Evolutionary conservation across 169 alveolate species (phyloP), one percentile per base, ranked within the genome.

Genomic region (Perkinsus olseni): DNA sequence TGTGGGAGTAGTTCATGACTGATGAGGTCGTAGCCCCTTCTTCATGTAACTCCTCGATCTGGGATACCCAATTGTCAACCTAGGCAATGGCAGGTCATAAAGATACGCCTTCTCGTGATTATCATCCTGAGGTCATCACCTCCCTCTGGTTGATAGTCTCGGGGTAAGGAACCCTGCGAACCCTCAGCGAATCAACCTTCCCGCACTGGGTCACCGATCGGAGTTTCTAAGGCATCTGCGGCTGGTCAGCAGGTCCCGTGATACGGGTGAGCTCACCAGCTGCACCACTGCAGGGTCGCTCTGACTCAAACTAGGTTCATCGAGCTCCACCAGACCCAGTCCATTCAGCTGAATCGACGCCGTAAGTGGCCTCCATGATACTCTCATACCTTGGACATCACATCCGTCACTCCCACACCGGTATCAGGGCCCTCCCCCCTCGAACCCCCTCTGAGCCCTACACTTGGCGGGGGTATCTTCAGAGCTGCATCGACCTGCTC

Each of bases 211-310:
- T 38, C 10, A 39, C 0, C 13, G 92, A 37, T 3, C 92, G 92
- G 40, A 91, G 96, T 93, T 96, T 96, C 82, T 62, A 24, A 62
- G 37, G 17, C 20, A 98, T 97, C 92, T 96, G 96, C 74, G 96
- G 96, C 50, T 96, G n/a, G n/a, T n/a, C n/a, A n/a, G n/a, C 98
- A 38, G 98, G 98, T 92, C 95, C 93, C 93, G 96, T 97, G 90
- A 96, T 96, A 10, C 96, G 92, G 74, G 95, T 94, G 31, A 97
- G 93, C 39, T 92, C 92, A 62, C 82, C 95, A 96, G 91, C 74
- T 95, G 97, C 91, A 96, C 92, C 13, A 95, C 95, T 37, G 97
- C 96, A 91, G 96, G 96, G 93, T 97, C 97, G 20, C 96, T 95
- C 37, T 95, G 95, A 93, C 96, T 96, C 31, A 96, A 94, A 31